phyloP scores from a whole-genome alignment of 169 alveolate genomes.

The Ichthyophthirius multifiliis region DNA sequence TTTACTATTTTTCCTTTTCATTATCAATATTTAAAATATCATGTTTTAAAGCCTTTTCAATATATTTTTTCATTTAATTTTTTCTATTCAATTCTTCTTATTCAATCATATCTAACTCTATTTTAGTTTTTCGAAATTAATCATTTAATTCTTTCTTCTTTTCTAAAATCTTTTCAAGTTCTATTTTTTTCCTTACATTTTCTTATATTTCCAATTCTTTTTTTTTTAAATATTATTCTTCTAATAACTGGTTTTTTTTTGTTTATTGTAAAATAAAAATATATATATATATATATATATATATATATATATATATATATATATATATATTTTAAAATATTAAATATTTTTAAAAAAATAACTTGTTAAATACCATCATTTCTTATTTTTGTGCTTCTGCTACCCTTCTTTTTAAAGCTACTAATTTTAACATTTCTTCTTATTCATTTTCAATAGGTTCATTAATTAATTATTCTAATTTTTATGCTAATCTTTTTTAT shows the following conservation, averaged over 20 bases:
- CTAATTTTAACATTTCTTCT: slow-evolving; percentile 27
- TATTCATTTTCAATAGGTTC: slow-evolving; percentile 20
- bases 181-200: slow-evolving; percentile 54
- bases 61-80: slow-evolving; percentile 25
- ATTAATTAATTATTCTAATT: slow-evolving; percentile 17
- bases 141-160: slow-evolving; percentile 38
- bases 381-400: slow-evolving; percentile 31
- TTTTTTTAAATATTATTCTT: slow-evolving; percentile 10
- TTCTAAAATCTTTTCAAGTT: slow-evolving; percentile 42
- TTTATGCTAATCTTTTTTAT: slow-evolving; percentile 24
- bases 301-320: neutral
- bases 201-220: slow-evolving; percentile 55
- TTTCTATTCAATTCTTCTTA: slow-evolving; percentile 42
- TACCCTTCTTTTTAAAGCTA: slow-evolving; percentile 24
- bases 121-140: slow-evolving; percentile 14
- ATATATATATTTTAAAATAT: neutral
- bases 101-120: slow-evolving; percentile 47
- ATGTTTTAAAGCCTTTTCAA: slow-evolving; percentile 49
- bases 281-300: no score
- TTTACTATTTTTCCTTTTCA: neutral
- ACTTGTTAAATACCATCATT: neutral
- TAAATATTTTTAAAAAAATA: neutral
- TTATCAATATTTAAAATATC: neutral
- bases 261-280: neutral
- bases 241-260: neutral